Percentiles rank a stretch among this genome's conserved stretches.
These are phyloP conservation scores for Viridothelium virens DNA, from an alignment of 495 filamentous ascomycete species.

Conservation along the genomic window DNA sequence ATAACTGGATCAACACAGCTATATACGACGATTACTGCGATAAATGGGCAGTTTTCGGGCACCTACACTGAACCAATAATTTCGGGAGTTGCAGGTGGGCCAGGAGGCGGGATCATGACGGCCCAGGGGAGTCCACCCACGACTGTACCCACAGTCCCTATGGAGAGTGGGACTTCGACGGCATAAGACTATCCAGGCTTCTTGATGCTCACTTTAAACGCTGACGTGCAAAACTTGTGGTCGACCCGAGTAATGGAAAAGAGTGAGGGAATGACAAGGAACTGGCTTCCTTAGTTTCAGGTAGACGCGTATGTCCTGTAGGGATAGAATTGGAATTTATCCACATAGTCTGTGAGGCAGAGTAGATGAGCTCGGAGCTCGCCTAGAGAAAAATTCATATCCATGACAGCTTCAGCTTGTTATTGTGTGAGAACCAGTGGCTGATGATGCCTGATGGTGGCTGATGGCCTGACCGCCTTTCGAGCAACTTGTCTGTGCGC, in stretches of 20 bases:
- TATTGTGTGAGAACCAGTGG: not conserved
- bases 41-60: not conserved
- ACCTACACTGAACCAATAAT: not conserved
- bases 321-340: too few species aligned
- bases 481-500: conserved; percentile 2
- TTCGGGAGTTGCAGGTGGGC: not conserved
- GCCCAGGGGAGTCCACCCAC: not conserved
- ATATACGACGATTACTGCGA: not conserved
- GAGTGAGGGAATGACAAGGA: too few species aligned
- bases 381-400: too few species aligned
- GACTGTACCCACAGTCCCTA: not conserved
- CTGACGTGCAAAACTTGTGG: too few species aligned
- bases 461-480: not conserved
- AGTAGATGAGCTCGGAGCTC: too few species aligned
- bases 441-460: not conserved
- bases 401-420: too few species aligned
- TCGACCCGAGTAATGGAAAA: too few species aligned
- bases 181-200: not conserved
- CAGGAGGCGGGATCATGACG: not conserved
- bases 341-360: too few species aligned
- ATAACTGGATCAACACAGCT: not conserved
- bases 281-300: too few species aligned
- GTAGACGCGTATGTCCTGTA: too few species aligned
- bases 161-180: not conserved
- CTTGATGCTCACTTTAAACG: not conserved